Base-by-base conservation (phyloP, 2,329 filamentous ascomycete genomes). In the Cadophora malorum region DNA sequence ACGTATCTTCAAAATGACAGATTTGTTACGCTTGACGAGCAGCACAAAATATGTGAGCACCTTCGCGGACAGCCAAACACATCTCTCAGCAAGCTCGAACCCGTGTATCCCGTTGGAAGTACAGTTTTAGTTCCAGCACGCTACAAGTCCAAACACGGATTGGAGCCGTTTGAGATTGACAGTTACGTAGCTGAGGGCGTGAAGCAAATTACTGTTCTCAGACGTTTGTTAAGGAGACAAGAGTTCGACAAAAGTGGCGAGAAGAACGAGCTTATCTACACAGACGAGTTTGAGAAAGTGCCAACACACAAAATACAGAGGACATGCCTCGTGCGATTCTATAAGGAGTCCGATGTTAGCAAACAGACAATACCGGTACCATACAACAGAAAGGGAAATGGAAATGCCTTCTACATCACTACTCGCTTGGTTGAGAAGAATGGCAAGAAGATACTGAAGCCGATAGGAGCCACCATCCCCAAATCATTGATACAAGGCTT, bases 391-490 rank as follows among this genome's bases (percentile, higher is more conserved):
- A 80, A 85, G 23, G 92, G 92, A 0, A 85, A 84, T 0, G 91
- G 89, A 0, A 87, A 91, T 69, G 84, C 85, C 19, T 95, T 90
- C 75, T 91, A 83, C 68, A 83, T 93, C 10, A 86, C 84, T 0
- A 81, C 83, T 59, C 71, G 76, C 41, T 75, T 82, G 31, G 59
- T 78, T 0, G 53, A 76, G 31, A 60, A 65, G 0, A 65, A 76
- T 1, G 72, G 74, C 3, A 41, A 70, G 14, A 5, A 38, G 2
- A 78, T 73, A n/a, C 70, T 81, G 0, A 62, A 67, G 38, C 80
- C 83, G 0, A 75, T 87, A 0, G 60, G 58, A 19, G 62, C 64
- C 0, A 52, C 75, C 0, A 75, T 77, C 25, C 82, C 80, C 0
- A 45, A 64, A 5, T 74, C 73, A 4, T 70, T 90, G 2, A 81